A percentile compares a stretch with the other conserved stretches of the same genome.
These are phyloP conservation scores for Trifolium subterraneum DNA, from an alignment of 306 rosid species.

Conservation along the genomic window DNA sequence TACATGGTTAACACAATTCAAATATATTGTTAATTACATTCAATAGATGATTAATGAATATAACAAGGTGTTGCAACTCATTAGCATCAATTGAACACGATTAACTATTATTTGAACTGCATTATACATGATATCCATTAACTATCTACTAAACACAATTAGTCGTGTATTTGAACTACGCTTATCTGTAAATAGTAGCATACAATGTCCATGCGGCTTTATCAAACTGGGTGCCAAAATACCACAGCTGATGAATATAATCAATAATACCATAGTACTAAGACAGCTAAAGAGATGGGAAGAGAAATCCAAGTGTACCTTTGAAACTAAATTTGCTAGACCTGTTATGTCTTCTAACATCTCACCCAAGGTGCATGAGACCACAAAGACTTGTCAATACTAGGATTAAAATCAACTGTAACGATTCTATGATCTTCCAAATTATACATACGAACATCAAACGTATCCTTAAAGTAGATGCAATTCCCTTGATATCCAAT, in stretches of 20 bases:
- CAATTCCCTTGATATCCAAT: slow-evolving; percentile 50
- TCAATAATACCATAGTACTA: background rate
- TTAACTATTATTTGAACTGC: background rate
- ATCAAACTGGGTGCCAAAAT: background rate
- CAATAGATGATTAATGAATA: background rate
- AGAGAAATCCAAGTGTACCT: background rate
- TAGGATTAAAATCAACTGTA: slow-evolving; percentile 34
- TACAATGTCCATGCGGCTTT: too few species aligned
- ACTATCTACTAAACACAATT: background rate
- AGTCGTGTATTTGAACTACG: too few species aligned
- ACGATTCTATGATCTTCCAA: slow-evolving; percentile 46
- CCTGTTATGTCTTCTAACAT: background rate
- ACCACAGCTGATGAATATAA: too few species aligned
- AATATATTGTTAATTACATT: background rate
- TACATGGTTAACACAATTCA: background rate
- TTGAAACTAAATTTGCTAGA: background rate
- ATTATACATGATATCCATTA: background rate
- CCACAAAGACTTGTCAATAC: slow-evolving; percentile 43
- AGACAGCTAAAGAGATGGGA: background rate
- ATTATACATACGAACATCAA: slow-evolving; percentile 46
- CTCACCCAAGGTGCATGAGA: slow-evolving; percentile 36
- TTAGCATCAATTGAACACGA: background rate
- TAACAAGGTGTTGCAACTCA: background rate
- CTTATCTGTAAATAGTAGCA: too few species aligned
- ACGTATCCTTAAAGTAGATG: slow-evolving; percentile 47